Conservation (phyloP, 176 grass and related monocot genomes). For the Oryza meridionalis region DNA sequence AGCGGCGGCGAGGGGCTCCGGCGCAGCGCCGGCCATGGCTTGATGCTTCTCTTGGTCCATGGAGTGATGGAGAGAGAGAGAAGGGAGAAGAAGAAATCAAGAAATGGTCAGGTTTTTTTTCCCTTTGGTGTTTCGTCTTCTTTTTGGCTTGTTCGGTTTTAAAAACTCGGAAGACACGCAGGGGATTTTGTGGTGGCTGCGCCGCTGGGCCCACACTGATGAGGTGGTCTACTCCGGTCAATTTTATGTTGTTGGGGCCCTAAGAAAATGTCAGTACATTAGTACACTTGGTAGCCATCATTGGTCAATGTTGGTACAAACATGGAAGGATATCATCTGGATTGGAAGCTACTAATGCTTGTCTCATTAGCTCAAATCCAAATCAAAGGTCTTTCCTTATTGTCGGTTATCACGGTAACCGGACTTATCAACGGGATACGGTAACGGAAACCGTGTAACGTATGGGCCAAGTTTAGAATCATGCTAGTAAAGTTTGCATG, state of each 20-base stretch:
- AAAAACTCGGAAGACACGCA: slow-evolving; percentile 16
- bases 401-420: background rate
- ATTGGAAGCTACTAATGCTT: background rate
- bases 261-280: background rate
- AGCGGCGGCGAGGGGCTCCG: background rate
- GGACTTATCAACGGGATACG: too few species aligned
- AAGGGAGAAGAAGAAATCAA: background rate
- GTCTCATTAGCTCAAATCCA: background rate
- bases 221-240: slow-evolving; percentile 13
- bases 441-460: too few species aligned
- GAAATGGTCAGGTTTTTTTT: slow-evolving; percentile 33
- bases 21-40: slow-evolving; percentile 33
- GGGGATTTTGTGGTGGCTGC: background rate
- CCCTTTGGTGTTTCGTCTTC: slow-evolving; percentile 11
- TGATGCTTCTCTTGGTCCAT: slow-evolving; percentile 39
- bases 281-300: background rate
- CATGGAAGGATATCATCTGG: background rate
- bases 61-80: background rate
- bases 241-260: slow-evolving; percentile 1
- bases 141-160: slow-evolving; percentile 51
- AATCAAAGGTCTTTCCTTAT: background rate
- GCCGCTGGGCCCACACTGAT: slow-evolving; percentile 12
- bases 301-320: background rate
- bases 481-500: too few species aligned
- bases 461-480: too few species aligned